These are phyloP conservation scores for Trichophyton mentagrophytes DNA, from an alignment of 2,329 filamentous ascomycete species.

Conservation along the genomic window DNA sequence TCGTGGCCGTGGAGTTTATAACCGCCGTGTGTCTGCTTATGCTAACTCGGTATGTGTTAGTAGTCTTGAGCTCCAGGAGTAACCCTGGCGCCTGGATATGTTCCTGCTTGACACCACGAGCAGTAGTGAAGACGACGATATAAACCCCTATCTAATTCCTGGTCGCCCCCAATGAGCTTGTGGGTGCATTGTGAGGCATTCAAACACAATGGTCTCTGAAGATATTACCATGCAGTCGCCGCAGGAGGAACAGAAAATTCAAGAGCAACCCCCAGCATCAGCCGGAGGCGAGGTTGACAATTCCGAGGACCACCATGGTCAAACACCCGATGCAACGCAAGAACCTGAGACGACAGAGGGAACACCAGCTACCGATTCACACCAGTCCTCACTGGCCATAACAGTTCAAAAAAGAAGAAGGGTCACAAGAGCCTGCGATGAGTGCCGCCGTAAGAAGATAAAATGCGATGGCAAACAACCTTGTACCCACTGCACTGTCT, in stretches of 20 bases:
- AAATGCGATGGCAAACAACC: slow-evolving; percentile 80
- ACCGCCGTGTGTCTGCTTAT: not conserved
- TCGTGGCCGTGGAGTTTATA: not conserved
- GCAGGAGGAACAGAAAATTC: not conserved
- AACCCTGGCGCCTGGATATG: slow-evolving; percentile 10
- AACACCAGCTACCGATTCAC: slow-evolving; percentile 16
- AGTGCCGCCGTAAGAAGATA: slow-evolving; percentile 75
- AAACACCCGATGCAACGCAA: not conserved
- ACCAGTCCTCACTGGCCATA: slow-evolving; percentile 21
- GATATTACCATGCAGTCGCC: slow-evolving; percentile 4
- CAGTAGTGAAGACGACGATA: slow-evolving; percentile 13
- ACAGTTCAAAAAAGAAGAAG: slow-evolving; percentile 64
- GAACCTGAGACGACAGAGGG: slow-evolving; percentile 5
- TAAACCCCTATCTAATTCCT: not conserved
- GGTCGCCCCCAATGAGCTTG: slow-evolving; percentile 11
- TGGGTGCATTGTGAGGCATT: not conserved
- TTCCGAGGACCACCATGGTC: not conserved
- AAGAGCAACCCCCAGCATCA: not conserved
- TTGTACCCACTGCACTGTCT: slow-evolving; percentile 92
- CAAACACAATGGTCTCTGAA: slow-evolving; percentile 9
- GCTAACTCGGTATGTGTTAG: not conserved
- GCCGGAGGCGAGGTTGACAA: not conserved
- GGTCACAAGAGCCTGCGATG: slow-evolving; percentile 69
- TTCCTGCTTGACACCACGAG: slow-evolving; percentile 8
- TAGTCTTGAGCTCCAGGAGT: not conserved